A percentile compares a stretch with the other conserved stretches of the same genome.
Evolutionary conservation across 2,329 filamentous ascomycete species (phyloP).

Genomic region (Ophiostoma perfectum): DNA sequence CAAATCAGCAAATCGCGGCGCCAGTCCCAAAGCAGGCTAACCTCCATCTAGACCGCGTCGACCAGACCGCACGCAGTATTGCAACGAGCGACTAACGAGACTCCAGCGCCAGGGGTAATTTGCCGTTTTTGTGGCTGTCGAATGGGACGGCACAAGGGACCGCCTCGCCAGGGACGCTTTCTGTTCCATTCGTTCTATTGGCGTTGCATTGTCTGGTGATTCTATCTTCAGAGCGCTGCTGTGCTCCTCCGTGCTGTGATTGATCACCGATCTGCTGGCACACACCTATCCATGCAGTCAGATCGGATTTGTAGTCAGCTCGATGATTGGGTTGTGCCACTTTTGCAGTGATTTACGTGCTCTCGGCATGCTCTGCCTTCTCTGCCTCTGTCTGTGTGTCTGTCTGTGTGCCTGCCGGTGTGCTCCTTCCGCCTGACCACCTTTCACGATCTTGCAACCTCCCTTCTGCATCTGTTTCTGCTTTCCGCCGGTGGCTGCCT

Average conservation of each 20-base stretch:
- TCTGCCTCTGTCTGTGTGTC: no score
- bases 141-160: background rate
- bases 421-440: no score
- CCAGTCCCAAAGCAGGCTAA: conserved; percentile 21
- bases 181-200: no score
- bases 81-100: conserved; percentile 6
- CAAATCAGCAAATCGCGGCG: conserved; percentile 17
- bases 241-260: background rate
- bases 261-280: background rate
- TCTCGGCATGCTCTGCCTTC: no score
- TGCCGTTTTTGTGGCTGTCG: conserved; percentile 3
- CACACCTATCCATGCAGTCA: background rate
- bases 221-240: background rate
- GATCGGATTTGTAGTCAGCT: background rate
- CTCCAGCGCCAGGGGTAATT: conserved; percentile 3
- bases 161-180: no score
- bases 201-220: no score
- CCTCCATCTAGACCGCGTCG: conserved; percentile 22
- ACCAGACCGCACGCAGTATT: background rate
- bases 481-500: background rate
- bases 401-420: no score
- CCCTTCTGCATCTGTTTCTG: no score
- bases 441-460: background rate
- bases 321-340: background rate
- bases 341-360: no score